Evolutionary conservation across 2,329 filamentous ascomycete species (phyloP), one percentile per base, ranked within the genome.

Genomic region (Triangularia verruculosa): DNA sequence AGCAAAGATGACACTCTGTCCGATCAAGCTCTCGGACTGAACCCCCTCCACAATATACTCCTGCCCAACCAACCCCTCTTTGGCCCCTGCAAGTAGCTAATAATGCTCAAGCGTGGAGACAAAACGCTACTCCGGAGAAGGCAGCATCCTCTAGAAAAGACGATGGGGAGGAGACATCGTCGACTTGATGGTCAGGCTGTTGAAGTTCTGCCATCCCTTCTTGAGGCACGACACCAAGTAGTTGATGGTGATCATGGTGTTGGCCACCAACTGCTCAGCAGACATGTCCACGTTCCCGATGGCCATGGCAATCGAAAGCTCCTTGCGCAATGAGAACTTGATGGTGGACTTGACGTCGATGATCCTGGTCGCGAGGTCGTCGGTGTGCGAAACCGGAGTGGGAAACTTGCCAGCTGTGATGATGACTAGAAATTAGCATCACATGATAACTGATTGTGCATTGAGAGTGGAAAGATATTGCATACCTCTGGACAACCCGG

Each of bases 281-380:
- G 87, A 90, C 95, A 99, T 99, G 76, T 89, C 93, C 76, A 99
- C 95, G 83, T 99, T 97, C 79, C 95, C 95, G 77, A 99, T 92
- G 74, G 95, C 95, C 79, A 98, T 94, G 90, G 94, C 95, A 89
- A 99, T 93, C 88, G 95, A 99, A 74, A 99, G 88, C 80, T 98
- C 95, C 91, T 99, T 99, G 92, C 99, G 99, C 78, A 99, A 88
- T 89, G 99, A 93, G 91, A 99, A 99, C 90, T 99, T 99, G 90
- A 99, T 98, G 82, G 95, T 99, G 76, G 92, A 96, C 91, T 97
- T 98, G 88, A 99, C 94, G 81, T 99, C 95, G 84, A 86, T 97
- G 86, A 98, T 92, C 90, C 97, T 97, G 86, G 83, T 87, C 80
- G 83, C 86, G 73, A 99, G 89, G 80, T 98, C 94, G 78, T 99